A percentile compares a stretch with the other conserved stretches of the same genome.
Conservation (phyloP, 1,284 basidiomycete species). For the Ustilago nuda region DNA sequence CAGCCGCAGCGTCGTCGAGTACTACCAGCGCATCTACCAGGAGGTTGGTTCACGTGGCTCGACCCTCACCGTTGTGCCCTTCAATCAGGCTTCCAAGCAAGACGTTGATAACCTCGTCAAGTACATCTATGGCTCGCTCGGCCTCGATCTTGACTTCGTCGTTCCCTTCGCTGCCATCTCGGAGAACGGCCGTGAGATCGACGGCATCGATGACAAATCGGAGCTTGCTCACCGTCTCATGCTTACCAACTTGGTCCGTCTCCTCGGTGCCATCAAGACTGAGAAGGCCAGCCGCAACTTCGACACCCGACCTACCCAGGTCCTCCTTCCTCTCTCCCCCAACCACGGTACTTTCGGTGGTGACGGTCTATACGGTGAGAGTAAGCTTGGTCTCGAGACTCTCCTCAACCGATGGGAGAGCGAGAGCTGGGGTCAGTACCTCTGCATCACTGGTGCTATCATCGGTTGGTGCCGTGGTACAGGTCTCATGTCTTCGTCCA, state of each 20-base stretch:
- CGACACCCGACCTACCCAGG: conserved; percentile 96
- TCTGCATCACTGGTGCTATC: conserved; percentile 96
- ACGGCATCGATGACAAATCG: conserved; percentile 94
- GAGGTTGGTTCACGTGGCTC: conserved; percentile 93
- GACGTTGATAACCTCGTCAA: conserved; percentile 92
- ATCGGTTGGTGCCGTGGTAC: conserved; percentile 90
- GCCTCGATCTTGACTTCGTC: conserved; percentile 96
- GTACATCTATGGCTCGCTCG: conserved; percentile 94
- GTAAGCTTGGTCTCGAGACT: conserved; percentile 97
- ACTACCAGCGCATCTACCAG: conserved; percentile 98
- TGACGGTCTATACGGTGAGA: conserved; percentile 97
- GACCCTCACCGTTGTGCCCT: conserved; percentile 94
- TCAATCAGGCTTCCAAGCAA: conserved; percentile 98
- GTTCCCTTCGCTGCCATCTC: conserved; percentile 98
- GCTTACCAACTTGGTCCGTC: conserved; percentile 84
- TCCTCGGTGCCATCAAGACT: conserved; percentile 94
- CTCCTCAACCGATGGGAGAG: conserved; percentile 98
- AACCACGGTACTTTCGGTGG: conserved; percentile 98
- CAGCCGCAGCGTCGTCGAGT: conserved; percentile 83
- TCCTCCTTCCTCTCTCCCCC: conserved; percentile 94
- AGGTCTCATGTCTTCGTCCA: conserved; percentile 95
- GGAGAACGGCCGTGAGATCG: conserved; percentile 97
- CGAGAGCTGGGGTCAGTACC: conserved; percentile 94
- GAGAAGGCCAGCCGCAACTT: conserved; percentile 97
- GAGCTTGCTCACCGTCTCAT: conserved; percentile 94